Base-by-base conservation (phyloP, 768 basidiomycete species). In the Trametes villosa region DNA sequence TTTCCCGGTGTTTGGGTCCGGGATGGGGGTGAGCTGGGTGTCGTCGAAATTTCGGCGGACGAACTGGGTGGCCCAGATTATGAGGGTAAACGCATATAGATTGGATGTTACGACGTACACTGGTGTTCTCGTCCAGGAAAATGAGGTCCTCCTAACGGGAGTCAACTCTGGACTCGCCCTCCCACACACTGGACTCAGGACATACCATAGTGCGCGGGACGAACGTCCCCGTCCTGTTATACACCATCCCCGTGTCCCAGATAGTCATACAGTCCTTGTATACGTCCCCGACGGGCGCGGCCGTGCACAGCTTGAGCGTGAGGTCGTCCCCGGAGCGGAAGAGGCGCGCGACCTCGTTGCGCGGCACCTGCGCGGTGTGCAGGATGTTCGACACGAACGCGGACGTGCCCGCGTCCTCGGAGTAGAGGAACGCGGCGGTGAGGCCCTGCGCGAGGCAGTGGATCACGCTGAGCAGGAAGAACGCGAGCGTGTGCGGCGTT, bases 401-500 rank as follows among this genome's bases (percentile, higher is more conserved):
- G 51, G 69, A 66, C 62, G 79, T 80, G 27, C 77, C 68, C 8
- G 75, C 65, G 64, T 86, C 84, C 65, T 81, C 60, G 22, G 73
- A 74, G 67, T 75, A 81, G 12, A 85, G 83, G 83, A 34, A 85
- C 70, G 55, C 81, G 70, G 62, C 62, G 40, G 57, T 59, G 31
- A 63, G 52, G 57, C 81, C 84, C 59, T 85, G 84, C 11, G 78
- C 71, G 49, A 84, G 77, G 66, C 82, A 85, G 63, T 81, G 78
- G 46, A 83, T 67, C 41, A 64, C 18, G 56, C 77, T 78, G 61
- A 84, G 78, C 24, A 83, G 59, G 65, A 86, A 81, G 72, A 85
- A 86, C 0, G 77, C 68, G 22, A 66, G 22, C 4, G 76, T 74
- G 40, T 71, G 46, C 34, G 68, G 68, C 27, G 70, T 74, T 13